These are phyloP conservation scores for Teunomyces atbi DNA, from an alignment of 805 yeast species.

Conservation along the genomic window DNA sequence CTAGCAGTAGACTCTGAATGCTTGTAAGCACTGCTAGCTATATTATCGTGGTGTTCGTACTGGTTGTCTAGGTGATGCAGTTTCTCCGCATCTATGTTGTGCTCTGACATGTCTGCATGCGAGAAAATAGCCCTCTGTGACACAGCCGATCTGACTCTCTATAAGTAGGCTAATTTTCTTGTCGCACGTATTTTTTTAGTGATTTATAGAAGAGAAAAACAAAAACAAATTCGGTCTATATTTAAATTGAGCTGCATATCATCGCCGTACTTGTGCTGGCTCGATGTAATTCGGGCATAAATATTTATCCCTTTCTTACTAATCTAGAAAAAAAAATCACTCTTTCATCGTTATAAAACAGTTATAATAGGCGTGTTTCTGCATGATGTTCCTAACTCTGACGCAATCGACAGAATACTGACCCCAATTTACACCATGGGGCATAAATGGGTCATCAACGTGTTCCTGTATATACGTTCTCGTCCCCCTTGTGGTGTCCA, in stretches of 20 bases:
- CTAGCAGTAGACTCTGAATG: background rate
- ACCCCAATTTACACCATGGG: no score
- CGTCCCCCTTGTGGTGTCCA: no score
- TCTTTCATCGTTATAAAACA: background rate
- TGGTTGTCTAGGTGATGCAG: slow-evolving; percentile 1
- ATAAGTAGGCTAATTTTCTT: slow-evolving; percentile 2
- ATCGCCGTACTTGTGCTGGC: slow-evolving; percentile 4
- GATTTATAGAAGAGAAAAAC: slow-evolving; percentile 1
- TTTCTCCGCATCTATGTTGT: slow-evolving; percentile 1
- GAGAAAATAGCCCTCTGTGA: background rate
- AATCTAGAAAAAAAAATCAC: background rate
- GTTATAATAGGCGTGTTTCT: background rate
- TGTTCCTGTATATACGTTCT: no score
- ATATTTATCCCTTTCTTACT: background rate
- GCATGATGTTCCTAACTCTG: no score
- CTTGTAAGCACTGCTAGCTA: background rate
- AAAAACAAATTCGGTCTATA: slow-evolving; percentile 1
- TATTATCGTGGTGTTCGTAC: background rate
- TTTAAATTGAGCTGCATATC: background rate
- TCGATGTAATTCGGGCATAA: background rate
- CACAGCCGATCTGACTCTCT: slow-evolving; percentile 3
- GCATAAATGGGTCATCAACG: no score
- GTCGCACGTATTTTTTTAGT: slow-evolving; percentile 2
- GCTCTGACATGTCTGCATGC: slow-evolving; percentile 1
- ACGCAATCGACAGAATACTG: no score